A percentile compares a stretch with the other conserved stretches of the same genome.
phyloP scores from a whole-genome alignment of 257 asterid genomes.

The Ligustrum vulgare region DNA sequence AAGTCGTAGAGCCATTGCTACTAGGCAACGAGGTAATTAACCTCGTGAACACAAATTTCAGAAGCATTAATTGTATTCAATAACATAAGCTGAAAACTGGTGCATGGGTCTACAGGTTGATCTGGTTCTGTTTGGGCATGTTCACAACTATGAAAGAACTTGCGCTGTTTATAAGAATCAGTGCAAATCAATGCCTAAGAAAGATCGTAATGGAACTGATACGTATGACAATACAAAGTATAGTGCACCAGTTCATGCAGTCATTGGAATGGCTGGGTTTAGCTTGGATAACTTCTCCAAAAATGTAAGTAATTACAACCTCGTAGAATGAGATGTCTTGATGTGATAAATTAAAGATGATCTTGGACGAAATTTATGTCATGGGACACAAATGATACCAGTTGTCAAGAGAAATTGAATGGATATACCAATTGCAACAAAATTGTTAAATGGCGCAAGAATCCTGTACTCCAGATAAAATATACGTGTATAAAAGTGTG shows the following conservation, averaged over 20 bases:
- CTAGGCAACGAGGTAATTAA: slow-evolving; percentile 53
- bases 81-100: not conserved
- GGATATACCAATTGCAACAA: too few species aligned
- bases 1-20: slow-evolving; percentile 74
- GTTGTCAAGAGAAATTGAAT: not conserved
- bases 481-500: too few species aligned
- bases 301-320: slow-evolving; percentile 33
- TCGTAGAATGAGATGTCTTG: not conserved
- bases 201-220: slow-evolving; percentile 55
- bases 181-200: slow-evolving; percentile 67
- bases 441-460: too few species aligned
- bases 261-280: slow-evolving; percentile 95
- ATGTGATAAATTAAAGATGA: not conserved
- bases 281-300: slow-evolving; percentile 54
- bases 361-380: not conserved
- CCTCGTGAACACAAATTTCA: not conserved
- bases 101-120: slow-evolving; percentile 51
- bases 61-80: not conserved
- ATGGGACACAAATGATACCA: not conserved
- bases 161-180: slow-evolving; percentile 58
- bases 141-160: slow-evolving; percentile 88
- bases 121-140: slow-evolving; percentile 77
- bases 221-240: slow-evolving; percentile 53
- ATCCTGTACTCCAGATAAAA: too few species aligned
- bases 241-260: slow-evolving; percentile 75